Evolutionary conservation across 176 grass and related monocot genomes (phyloP).

Genomic region (Phoenix dactylifera): DNA sequence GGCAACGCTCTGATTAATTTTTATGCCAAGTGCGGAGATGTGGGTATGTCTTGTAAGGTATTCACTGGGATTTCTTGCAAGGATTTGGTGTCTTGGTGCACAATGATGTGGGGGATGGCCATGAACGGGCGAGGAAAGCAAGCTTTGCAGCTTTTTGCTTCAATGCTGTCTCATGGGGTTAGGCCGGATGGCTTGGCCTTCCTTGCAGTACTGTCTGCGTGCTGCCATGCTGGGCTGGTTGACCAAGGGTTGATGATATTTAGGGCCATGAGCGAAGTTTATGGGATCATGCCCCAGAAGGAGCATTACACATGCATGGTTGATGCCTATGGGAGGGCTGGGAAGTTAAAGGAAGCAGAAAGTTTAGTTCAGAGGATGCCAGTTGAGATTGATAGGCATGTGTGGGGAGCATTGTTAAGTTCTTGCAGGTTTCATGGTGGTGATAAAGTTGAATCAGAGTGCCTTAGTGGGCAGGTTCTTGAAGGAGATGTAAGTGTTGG

Average conservation of each 20-base stretch:
- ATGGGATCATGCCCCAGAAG: constrained; percentile 20
- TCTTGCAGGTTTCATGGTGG: constrained; percentile 8
- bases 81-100: constrained; percentile 45
- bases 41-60: constrained; percentile 26
- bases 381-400: constrained; percentile 10
- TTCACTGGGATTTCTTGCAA: constrained; percentile 26
- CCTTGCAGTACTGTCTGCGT: constrained; percentile 40
- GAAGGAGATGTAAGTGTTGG: constrained; percentile 20
- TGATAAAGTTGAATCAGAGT: neutral
- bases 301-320: constrained; percentile 51
- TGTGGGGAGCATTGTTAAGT: constrained; percentile 31
- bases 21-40: constrained; percentile 42
- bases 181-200: constrained; percentile 36
- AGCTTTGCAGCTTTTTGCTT: constrained; percentile 42
- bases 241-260: constrained; percentile 26
- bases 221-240: constrained; percentile 29
- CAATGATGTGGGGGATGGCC: constrained; percentile 41
- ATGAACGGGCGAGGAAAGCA: constrained; percentile 26
- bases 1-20: constrained; percentile 43
- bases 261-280: constrained; percentile 33
- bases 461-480: constrained; percentile 13
- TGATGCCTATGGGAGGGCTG: constrained; percentile 39
- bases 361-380: constrained; percentile 22
- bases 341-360: constrained; percentile 10
- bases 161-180: constrained; percentile 32